A percentile compares a stretch with the other conserved stretches of the same genome.
phyloP scores from a whole-genome alignment of 108 stramenopile species.

The Nitzschia sp. region DNA sequence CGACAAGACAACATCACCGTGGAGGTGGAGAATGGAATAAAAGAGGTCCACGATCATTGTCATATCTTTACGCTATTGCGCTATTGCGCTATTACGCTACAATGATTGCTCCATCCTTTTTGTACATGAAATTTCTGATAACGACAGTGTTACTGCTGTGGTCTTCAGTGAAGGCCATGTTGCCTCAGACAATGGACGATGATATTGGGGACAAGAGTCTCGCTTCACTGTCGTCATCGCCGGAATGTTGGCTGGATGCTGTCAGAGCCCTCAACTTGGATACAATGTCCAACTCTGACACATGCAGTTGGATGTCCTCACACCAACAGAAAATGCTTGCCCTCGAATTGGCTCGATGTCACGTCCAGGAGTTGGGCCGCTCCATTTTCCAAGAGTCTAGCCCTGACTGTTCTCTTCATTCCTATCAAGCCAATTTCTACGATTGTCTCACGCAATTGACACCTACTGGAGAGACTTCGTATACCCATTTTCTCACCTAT shows the following conservation, averaged over 20 bases:
- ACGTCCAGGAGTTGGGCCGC: slow-evolving; percentile 30
- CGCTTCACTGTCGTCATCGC: slow-evolving; percentile 22
- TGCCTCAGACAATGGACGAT: neutral
- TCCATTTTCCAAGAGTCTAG: slow-evolving; percentile 14
- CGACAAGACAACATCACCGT: no score
- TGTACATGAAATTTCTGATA: no score
- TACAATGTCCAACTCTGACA: slow-evolving; percentile 5
- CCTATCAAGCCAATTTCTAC: slow-evolving; percentile 1
- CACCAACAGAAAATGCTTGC: slow-evolving; percentile 40
- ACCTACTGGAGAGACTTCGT: slow-evolving; percentile 23
- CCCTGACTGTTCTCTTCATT: neutral
- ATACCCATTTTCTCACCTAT: slow-evolving; percentile 42
- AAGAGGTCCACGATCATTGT: no score
- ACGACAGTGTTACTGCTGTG: no score
- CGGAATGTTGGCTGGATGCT: slow-evolving; percentile 41
- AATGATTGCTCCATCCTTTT: no score
- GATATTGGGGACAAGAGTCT: slow-evolving; percentile 1
- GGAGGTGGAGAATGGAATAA: no score
- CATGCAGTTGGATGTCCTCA: slow-evolving; percentile 30
- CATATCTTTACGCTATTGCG: no score
- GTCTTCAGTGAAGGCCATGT: neutral
- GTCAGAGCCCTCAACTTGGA: slow-evolving; percentile 25
- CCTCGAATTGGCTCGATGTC: slow-evolving; percentile 37
- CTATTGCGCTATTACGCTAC: no score
- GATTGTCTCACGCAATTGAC: slow-evolving; percentile 34